Evolutionary conservation across 768 basidiomycete genomes (phyloP), one percentile per base, ranked within the genome.

Genomic region (Termitomyces sp.): DNA sequence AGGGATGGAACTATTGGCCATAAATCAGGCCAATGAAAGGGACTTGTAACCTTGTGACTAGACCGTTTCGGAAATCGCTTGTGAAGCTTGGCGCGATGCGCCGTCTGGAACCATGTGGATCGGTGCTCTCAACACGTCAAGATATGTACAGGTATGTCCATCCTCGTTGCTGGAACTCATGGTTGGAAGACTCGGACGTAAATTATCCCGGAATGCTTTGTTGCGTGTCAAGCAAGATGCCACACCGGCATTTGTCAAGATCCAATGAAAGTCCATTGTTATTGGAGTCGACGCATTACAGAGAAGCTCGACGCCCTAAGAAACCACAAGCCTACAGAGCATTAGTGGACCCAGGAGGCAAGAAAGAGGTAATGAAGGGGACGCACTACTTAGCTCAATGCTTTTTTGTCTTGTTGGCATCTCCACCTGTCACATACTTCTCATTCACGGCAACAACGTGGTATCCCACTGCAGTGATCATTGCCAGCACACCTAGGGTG

Each of bases 371-470:
- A 16, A n/a, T n/a, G 35, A 26, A 28, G 22, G n/a, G 24, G 35
- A 46, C 56, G 11, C 8, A 41, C 40, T 35, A 33, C 30, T 26
- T 24, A 18, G 14, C 20, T 63, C 33, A 63, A 58, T 59, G 56
- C 57, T 58, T 64, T 22, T 65, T 64, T 41, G 54, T 56, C 57
- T 69, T 63, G 48, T 60, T 60, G 43, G 62, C 61, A 59, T 65
- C 68, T n/a, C 47, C 64, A 55, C 48, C 67, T 60, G 60, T 61
- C 58, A 70, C 69, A 68, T 68, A 80, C 60, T 69, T 67, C 22
- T 85, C 83, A 65, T 95, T 95, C 60, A 96, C 92, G 35, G 91
- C 87, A 52, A 98, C 76, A 65, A 96, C 83, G 74, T 98, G 95
- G 72, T 95, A 97, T 48, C 84, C 82, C 54, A 98, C 87, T 55